Percentiles rank a stretch among this genome's conserved stretches.
phyloP scores from a whole-genome alignment of 2,329 filamentous ascomycete genomes.

The Phaeomoniella chlamydospora region DNA sequence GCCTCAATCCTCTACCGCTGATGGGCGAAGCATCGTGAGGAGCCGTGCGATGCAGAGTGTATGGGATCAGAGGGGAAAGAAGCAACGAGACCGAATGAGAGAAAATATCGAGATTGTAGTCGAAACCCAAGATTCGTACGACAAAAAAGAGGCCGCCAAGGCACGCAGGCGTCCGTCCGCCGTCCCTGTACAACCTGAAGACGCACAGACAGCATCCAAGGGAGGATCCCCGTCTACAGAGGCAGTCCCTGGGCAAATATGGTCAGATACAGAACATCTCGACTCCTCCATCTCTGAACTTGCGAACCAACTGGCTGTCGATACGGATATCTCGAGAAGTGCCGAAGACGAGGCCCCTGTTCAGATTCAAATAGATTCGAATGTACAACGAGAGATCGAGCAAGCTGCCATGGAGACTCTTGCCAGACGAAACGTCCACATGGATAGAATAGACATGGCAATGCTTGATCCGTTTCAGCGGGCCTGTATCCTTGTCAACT shows the following conservation, averaged over 20 bases:
- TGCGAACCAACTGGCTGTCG: not conserved
- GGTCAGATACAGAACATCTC: no score
- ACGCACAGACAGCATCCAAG: no score
- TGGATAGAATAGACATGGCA: not conserved
- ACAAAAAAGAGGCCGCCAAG: not conserved
- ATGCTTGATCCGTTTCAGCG: not conserved
- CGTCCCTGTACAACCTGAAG: not conserved
- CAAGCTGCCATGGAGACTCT: not conserved
- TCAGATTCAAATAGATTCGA: not conserved
- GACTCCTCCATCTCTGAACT: not conserved
- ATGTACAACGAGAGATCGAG: not conserved
- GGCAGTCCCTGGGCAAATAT: no score
- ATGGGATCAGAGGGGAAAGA: not conserved
- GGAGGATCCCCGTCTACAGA: no score
- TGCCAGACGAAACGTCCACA: not conserved
- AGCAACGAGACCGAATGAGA: not conserved
- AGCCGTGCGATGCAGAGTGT: not conserved
- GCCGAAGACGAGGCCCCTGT: not conserved
- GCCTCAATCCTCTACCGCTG: not conserved
- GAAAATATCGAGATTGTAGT: not conserved
- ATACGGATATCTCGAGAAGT: not conserved
- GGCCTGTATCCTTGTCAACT: not conserved
- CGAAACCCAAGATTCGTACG: not conserved
- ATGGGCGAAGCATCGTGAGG: not conserved
- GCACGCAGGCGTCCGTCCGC: not conserved